Conservation (phyloP, 192 early-diverging fungal species). For the Oehlia diaphana region DNA sequence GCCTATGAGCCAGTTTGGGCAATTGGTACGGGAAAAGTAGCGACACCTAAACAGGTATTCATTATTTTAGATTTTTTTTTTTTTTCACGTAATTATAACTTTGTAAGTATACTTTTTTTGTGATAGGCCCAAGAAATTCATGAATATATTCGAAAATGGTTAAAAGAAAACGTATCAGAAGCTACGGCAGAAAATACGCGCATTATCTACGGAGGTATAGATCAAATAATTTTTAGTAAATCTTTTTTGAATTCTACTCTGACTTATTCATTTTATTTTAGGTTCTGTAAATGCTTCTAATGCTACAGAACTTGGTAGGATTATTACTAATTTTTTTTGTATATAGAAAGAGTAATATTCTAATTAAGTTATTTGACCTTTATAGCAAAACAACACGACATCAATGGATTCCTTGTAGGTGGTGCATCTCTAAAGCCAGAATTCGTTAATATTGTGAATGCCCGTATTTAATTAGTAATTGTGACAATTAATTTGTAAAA, state of each 20-base stretch:
- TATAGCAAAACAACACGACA: constrained; percentile 74
- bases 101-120: not conserved
- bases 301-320: constrained; percentile 68
- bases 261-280: not conserved
- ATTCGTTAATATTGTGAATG: constrained; percentile 63
- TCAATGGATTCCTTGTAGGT: constrained; percentile 99
- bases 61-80: not conserved
- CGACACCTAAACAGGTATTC: constrained; percentile 73
- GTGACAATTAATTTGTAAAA: not conserved
- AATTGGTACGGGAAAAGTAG: constrained; percentile 99
- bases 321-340: not conserved
- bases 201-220: constrained; percentile 85
- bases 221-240: not conserved
- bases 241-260: not conserved
- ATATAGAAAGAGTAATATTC: not conserved
- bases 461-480: not conserved
- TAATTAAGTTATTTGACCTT: not conserved
- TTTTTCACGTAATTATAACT: not conserved
- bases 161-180: constrained; percentile 78
- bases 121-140: constrained; percentile 92
- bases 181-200: constrained; percentile 87
- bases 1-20: constrained; percentile 99
- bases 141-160: constrained; percentile 82
- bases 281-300: constrained; percentile 90
- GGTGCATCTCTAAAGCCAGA: constrained; percentile 96